Evolutionary conservation across 2,329 filamentous ascomycete genomes (phyloP), one percentile per base, ranked within the genome.

Genomic region (Fusarium haematococcum): DNA sequence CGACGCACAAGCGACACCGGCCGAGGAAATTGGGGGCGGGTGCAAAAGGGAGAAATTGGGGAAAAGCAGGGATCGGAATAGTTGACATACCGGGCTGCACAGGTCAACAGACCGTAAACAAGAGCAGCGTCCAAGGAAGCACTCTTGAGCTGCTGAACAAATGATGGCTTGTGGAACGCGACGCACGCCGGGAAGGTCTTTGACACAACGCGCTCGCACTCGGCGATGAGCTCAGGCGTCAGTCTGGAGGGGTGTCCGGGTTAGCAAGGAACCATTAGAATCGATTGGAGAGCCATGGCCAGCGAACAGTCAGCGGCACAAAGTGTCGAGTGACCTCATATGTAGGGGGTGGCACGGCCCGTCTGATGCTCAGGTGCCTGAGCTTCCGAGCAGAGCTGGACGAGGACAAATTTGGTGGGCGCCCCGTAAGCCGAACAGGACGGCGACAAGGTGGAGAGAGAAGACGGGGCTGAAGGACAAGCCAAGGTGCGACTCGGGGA

Each of bases 81-180:
- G 65, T 64, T 63, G 69, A 81, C 88, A 81, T 88, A 91, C 89
- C 89, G 84, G 71, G 89, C 87, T 68, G 88, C 89, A 57, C 86
- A 88, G 57, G 88, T 88, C 75, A 91, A 82, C 37, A 91, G 85
- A 16, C 88, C 89, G 71, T 90, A 89, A 65, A 90, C 85, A 73
- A 91, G 87, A 57, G 87, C 88, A 33, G 86, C 83, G 67, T 91
- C 89, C 37, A 91, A 84, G 3, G 85, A 85, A 25, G 84, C 86
- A 75, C 85, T 88, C 83, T 90, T 91, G 60, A 91, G 84, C 79
- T 90, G 89, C 81, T 90, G 88, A 37, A 91, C 80, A 80, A 91
- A 91, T 3, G 89, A 89, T 9, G 89, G 89, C 82, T 90, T 91
- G 83, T 91, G 89, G 79, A 91, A 91, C 77, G 89, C 89, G 48